phyloP scores from a whole-genome alignment of 108 stramenopile genomes.

The Aurantiochytrium sp. region DNA sequence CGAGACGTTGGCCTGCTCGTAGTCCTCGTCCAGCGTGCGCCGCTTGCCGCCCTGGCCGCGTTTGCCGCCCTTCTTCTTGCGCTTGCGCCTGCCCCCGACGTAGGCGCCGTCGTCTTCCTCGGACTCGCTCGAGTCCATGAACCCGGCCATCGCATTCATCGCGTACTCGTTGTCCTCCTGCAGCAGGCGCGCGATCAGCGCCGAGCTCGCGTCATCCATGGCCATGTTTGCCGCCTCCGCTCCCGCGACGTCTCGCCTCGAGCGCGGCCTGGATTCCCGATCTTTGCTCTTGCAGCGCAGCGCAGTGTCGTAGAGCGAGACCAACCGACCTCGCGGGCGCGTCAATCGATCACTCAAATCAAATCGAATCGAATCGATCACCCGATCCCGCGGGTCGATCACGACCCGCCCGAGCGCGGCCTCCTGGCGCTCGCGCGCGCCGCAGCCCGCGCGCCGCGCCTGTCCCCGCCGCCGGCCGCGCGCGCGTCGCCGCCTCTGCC shows the following conservation, averaged over 20 bases:
- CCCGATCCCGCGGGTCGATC: too few relatives aligned
- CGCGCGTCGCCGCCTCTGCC: too few relatives aligned
- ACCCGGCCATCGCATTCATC: not conserved
- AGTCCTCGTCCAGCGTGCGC: not conserved
- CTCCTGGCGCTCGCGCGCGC: too few relatives aligned
- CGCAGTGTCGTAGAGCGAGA: too few relatives aligned
- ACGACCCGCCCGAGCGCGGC: too few relatives aligned
- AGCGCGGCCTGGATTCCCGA: too few relatives aligned
- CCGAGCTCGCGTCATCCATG: constrained; percentile 17
- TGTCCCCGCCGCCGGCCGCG: too few relatives aligned
- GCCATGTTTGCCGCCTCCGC: not conserved
- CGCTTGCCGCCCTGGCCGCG: not conserved
- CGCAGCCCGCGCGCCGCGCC: too few relatives aligned
- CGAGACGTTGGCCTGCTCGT: not conserved
- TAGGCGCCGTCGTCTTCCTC: constrained; percentile 18
- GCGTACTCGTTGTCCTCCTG: constrained; percentile 12
- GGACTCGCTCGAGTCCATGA: not conserved
- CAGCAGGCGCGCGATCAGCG: not conserved
- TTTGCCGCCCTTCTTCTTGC: not conserved
- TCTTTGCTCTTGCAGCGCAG: too few relatives aligned
- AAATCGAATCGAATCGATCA: too few relatives aligned
- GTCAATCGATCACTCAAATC: too few relatives aligned
- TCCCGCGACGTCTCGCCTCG: not conserved
- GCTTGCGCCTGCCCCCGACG: not conserved
- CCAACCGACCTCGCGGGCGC: too few relatives aligned